Base-by-base conservation (phyloP, 1,284 basidiomycete species). In the Trichosporon sp. region DNA sequence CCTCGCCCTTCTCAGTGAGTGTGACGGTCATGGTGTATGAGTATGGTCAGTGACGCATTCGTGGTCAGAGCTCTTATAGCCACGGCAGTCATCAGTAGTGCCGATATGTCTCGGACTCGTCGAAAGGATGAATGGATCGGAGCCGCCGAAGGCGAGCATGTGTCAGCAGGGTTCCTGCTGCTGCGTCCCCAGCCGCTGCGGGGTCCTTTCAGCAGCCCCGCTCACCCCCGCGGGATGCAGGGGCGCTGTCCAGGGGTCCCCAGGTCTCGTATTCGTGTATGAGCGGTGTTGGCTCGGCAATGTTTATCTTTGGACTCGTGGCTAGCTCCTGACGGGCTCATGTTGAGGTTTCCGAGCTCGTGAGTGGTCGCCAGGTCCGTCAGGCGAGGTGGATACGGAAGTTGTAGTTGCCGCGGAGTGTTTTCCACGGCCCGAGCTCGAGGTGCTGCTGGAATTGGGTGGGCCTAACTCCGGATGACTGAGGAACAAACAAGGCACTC, bases 1-100 rank as follows among this genome's bases (percentile, higher is more conserved):
- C 31, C 5, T 35, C n/a, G 16, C 16, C 38, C 68, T 68, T 68
- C 46, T 71, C 66, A n/a, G 19, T 63, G 31, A 35, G 16, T 35
- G 32, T 63, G 59, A n/a, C 21, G 32, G 31, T 37, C 16, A 32
- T 35, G 59, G 31, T 32, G 59, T 16, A 14, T 35, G 1, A 61
- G 16, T 37, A 2, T 2, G 16, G 32, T 61, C 32, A 61, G 59
- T 61, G 1, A 1, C 59, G 1, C n/a, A n/a, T n/a, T n/a, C n/a
- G n/a, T n/a, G n/a, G n/a, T n/a, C n/a, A n/a, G n/a, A n/a, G n/a
- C n/a, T n/a, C n/a, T n/a, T n/a, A n/a, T n/a, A n/a, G n/a, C n/a
- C n/a, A n/a, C n/a, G n/a, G n/a, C n/a, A n/a, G n/a, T n/a, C n/a
- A n/a, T n/a, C n/a, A n/a, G n/a, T n/a, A n/a, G n/a, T n/a, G n/a